These are phyloP conservation scores for Cephaloascus fragrans DNA, from an alignment of 805 yeast genomes.

Conservation along the genomic window DNA sequence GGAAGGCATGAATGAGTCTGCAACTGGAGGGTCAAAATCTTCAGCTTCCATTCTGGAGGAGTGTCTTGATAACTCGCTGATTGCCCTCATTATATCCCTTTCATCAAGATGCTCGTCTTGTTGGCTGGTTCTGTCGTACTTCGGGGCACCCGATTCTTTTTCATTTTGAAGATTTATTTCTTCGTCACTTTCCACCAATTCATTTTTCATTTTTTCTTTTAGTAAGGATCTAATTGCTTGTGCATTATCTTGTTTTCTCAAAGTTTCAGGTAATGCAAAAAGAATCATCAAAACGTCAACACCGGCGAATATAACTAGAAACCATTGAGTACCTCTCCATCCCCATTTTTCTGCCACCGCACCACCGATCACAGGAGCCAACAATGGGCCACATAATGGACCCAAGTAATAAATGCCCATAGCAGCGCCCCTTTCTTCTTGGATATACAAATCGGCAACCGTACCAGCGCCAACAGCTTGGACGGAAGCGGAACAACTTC, in stretches of 20 bases:
- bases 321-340: slow-evolving; percentile 89
- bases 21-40: not conserved
- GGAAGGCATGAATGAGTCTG: not conserved
- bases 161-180: slow-evolving; percentile 3
- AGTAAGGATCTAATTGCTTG: slow-evolving; percentile 41
- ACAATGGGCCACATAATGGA: slow-evolving; percentile 68
- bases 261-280: slow-evolving; percentile 70
- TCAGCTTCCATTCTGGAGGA: slow-evolving; percentile 6
- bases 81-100: slow-evolving; percentile 10
- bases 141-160: slow-evolving; percentile 3
- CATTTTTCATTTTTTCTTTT: slow-evolving; percentile 15
- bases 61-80: slow-evolving; percentile 20
- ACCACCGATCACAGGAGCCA: slow-evolving; percentile 76
- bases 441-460: slow-evolving; percentile 60
- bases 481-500: slow-evolving; percentile 78
- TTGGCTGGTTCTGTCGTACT: not conserved
- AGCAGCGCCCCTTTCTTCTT: slow-evolving; percentile 64
- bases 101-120: not conserved
- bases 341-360: slow-evolving; percentile 62
- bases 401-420: slow-evolving; percentile 79
- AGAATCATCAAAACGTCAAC: slow-evolving; percentile 36
- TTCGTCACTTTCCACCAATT: not conserved
- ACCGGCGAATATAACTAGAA: slow-evolving; percentile 60
- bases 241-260: slow-evolving; percentile 51
- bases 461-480: slow-evolving; percentile 91